Conservation (phyloP, 129 eudicot species). For the Lactuca saligna region DNA sequence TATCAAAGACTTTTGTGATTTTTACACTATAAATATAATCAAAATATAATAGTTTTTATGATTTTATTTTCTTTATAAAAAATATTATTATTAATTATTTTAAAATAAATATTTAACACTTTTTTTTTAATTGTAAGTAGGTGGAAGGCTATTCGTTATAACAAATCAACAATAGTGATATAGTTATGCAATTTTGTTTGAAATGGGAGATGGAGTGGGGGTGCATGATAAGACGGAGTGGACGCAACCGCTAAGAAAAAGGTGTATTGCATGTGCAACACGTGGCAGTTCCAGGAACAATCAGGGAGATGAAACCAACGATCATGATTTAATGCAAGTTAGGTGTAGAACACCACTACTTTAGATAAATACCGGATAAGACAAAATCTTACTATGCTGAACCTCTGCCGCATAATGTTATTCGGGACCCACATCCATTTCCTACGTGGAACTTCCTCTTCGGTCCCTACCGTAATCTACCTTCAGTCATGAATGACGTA, state of each 20-base stretch:
- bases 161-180: background rate
- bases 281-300: conserved; percentile 13
- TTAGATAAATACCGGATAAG: conserved; percentile 17
- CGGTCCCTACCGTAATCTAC: background rate
- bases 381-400: conserved; percentile 24
- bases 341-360: background rate
- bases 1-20: too few species aligned
- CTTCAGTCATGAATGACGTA: background rate
- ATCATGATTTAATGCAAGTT: conserved; percentile 23
- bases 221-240: conserved; percentile 3
- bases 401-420: conserved; percentile 9
- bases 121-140: background rate
- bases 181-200: background rate
- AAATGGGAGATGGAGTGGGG: background rate
- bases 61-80: too few species aligned
- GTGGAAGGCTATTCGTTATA: background rate
- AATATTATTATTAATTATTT: too few species aligned
- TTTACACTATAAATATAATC: too few species aligned
- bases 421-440: conserved; percentile 12
- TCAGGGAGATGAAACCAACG: conserved; percentile 12
- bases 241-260: conserved; percentile 1
- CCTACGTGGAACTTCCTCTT: conserved; percentile 15
- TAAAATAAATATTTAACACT: too few species aligned
- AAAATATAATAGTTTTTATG: too few species aligned
- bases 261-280: conserved; percentile 19